phyloP scores from a whole-genome alignment of 2,329 filamentous ascomycete species.

The Neonectria magnoliae region DNA sequence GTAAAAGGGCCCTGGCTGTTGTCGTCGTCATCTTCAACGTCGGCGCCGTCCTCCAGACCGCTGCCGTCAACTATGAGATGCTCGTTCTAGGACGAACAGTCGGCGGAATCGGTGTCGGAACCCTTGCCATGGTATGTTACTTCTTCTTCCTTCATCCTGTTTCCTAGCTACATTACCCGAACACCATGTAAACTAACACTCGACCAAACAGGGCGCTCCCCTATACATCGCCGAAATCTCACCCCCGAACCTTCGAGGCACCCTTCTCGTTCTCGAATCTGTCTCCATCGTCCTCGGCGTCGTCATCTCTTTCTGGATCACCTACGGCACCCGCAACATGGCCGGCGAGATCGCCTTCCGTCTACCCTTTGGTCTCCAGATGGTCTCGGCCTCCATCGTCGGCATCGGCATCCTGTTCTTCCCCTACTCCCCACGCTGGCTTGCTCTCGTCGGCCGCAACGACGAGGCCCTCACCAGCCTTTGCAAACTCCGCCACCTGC shows the following conservation, averaged over 20 bases:
- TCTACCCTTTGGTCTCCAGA: conserved; percentile 58
- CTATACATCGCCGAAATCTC: conserved; percentile 44
- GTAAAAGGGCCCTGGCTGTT: conserved; percentile 63
- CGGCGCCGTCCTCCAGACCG: conserved; percentile 63
- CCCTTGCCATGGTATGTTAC: conserved; percentile 56
- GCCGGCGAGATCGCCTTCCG: conserved; percentile 54
- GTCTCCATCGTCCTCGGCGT: conserved; percentile 47
- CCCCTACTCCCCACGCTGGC: conserved; percentile 58
- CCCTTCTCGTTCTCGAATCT: conserved; percentile 46
- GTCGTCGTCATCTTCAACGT: conserved; percentile 63
- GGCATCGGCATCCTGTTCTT: conserved; percentile 55
- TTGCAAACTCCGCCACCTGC: conserved; percentile 51
- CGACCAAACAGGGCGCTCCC: conserved; percentile 26
- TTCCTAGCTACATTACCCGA: neutral
- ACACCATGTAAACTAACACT: neutral
- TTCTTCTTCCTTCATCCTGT: neutral
- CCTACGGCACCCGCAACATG: conserved; percentile 59
- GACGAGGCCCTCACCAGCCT: conserved; percentile 53
- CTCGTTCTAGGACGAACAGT: conserved; percentile 67
- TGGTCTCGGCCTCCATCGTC: conserved; percentile 36
- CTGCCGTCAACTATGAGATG: conserved; percentile 55
- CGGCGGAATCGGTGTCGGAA: conserved; percentile 62
- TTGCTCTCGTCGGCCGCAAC: conserved; percentile 49
- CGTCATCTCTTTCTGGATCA: conserved; percentile 38
- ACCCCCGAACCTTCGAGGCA: conserved; percentile 42